Conservation (phyloP, 805 yeast species). For the Metschnikowia chrysomelidarum region DNA sequence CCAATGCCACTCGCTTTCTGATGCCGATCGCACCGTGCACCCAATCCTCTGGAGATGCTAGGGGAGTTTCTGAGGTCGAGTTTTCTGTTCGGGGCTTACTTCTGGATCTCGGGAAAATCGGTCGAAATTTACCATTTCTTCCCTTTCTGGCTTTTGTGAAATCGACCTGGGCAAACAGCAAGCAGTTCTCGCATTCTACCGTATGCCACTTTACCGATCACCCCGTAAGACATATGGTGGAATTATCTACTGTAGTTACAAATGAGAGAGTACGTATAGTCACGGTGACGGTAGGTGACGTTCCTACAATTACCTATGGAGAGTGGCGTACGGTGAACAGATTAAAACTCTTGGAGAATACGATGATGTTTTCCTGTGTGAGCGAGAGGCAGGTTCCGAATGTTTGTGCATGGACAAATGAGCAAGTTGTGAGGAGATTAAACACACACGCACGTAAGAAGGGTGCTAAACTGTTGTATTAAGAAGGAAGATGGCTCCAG, state of each 20-base stretch:
- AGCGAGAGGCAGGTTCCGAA: conserved; percentile 14
- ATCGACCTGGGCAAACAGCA: background rate
- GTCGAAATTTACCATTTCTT: conserved; percentile 9
- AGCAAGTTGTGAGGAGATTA: conserved; percentile 1
- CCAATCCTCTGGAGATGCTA: conserved; percentile 6
- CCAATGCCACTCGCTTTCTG: background rate
- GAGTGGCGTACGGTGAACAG: conserved; percentile 9
- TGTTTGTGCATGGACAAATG: conserved; percentile 15
- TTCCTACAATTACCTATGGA: background rate
- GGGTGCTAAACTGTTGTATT: no score
- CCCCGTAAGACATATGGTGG: conserved; percentile 14
- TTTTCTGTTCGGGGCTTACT: conserved; percentile 5
- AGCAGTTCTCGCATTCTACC: conserved; percentile 8
- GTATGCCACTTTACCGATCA: conserved; percentile 8
- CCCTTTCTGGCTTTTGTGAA: conserved; percentile 1
- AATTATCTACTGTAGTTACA: conserved; percentile 7
- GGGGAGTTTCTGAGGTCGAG: conserved; percentile 10
- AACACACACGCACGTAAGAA: no score
- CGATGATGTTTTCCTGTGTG: conserved; percentile 14
- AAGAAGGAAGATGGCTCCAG: no score
- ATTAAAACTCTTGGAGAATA: conserved; percentile 10
- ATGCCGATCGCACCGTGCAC: conserved; percentile 14
- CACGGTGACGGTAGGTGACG: conserved; percentile 6
- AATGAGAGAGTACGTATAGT: conserved; percentile 9
- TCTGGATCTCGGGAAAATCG: conserved; percentile 2